phyloP scores from a whole-genome alignment of 2,329 filamentous ascomycete species.

The Hysterium pulicare region DNA sequence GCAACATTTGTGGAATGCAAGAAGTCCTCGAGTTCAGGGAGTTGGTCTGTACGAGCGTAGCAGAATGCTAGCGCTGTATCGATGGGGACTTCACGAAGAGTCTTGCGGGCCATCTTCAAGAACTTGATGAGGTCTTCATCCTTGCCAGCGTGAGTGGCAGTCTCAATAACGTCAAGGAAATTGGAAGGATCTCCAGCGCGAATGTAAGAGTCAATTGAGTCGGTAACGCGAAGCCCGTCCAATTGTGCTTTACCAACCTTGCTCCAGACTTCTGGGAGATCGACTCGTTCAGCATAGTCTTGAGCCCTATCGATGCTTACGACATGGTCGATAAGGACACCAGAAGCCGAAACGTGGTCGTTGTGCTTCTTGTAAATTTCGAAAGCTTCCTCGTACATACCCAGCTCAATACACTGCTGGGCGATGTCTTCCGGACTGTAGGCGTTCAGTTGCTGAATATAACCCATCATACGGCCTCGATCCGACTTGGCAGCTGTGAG shows the following conservation, averaged over 20 bases:
- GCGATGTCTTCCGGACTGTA: slow-evolving; percentile 94
- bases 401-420: slow-evolving; percentile 87
- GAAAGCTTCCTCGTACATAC: slow-evolving; percentile 93
- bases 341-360: slow-evolving; percentile 80
- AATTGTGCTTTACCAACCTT: slow-evolving; percentile 97
- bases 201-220: slow-evolving; percentile 96
- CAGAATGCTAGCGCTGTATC: slow-evolving; percentile 93
- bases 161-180: slow-evolving; percentile 94
- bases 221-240: slow-evolving; percentile 86
- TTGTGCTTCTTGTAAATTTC: slow-evolving; percentile 98
- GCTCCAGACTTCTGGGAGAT: slow-evolving; percentile 95
- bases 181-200: slow-evolving; percentile 90
- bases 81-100: slow-evolving; percentile 85
- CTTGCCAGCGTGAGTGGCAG: slow-evolving; percentile 90
- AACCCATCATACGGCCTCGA: slow-evolving; percentile 90
- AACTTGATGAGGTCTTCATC: slow-evolving; percentile 97
- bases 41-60: slow-evolving; percentile 86
- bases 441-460: slow-evolving; percentile 85
- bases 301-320: slow-evolving; percentile 98
- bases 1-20: slow-evolving; percentile 89
- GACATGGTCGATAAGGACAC: slow-evolving; percentile 91
- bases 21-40: slow-evolving; percentile 94
- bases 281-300: slow-evolving; percentile 91
- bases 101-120: slow-evolving; percentile 96
- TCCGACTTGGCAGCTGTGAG: slow-evolving; percentile 96